These are phyloP conservation scores for Quercus alba DNA, from an alignment of 306 rosid genomes.

Conservation along the genomic window DNA sequence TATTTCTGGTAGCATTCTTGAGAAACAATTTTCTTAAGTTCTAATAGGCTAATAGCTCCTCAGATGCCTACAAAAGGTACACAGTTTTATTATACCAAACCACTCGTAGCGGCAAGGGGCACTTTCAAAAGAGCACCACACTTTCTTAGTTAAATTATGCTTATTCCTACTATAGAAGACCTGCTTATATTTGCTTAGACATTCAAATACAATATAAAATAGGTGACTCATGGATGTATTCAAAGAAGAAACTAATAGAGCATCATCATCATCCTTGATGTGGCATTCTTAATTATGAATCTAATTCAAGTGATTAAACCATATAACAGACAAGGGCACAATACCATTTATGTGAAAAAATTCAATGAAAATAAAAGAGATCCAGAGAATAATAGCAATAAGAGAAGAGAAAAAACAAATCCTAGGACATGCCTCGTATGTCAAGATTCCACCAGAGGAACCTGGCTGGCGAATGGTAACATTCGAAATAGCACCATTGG, in stretches of 20 bases:
- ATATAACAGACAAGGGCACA: not conserved
- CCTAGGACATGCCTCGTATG: slow-evolving; percentile 66
- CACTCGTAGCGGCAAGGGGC: not conserved
- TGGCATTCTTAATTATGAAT: not conserved
- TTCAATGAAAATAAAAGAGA: slow-evolving; percentile 19
- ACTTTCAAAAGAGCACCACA: slow-evolving; percentile 5
- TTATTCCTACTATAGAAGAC: not conserved
- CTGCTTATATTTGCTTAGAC: slow-evolving; percentile 4
- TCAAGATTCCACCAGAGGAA: slow-evolving; percentile 64
- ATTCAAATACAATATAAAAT: slow-evolving; percentile 5
- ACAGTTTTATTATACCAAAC: not conserved
- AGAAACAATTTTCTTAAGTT: not conserved
- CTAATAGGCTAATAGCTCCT: not conserved
- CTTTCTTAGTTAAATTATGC: slow-evolving; percentile 6
- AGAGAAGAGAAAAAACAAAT: not conserved
- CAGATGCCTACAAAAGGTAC: not conserved
- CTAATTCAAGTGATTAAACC: not conserved
- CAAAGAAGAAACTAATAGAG: not conserved
- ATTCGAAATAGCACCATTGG: slow-evolving; percentile 77
- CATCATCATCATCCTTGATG: not conserved
- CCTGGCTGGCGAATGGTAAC: slow-evolving; percentile 74
- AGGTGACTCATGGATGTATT: slow-evolving; percentile 12
- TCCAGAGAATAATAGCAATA: not conserved
- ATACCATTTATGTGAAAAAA: not conserved
- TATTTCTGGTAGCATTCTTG: not conserved